Evolutionary conservation across 2,329 filamentous ascomycete genomes (phyloP).

Genomic region (Kalmusia sp.): DNA sequence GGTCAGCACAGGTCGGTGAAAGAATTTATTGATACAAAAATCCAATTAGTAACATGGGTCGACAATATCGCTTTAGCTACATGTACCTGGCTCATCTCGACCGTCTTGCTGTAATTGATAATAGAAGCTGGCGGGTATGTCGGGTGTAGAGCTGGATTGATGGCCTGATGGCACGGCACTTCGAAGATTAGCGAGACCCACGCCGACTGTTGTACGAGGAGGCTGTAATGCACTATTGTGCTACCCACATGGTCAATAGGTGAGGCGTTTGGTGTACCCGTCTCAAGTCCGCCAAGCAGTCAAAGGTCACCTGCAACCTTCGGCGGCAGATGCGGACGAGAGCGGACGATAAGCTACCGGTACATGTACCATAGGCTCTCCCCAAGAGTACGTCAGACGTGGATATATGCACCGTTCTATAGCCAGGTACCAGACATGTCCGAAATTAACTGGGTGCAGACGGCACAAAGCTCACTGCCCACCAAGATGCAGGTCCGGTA

Average conservation of each 20-base stretch:
- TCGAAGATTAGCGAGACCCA: not conserved
- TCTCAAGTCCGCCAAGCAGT: not conserved
- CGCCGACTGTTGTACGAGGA: not conserved
- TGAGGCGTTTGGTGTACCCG: not conserved
- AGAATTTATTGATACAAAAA: no score
- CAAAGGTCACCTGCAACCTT: no score
- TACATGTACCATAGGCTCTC: not conserved
- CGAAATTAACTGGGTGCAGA: slow-evolving; percentile 5
- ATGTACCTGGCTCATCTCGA: no score
- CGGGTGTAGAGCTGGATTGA: not conserved
- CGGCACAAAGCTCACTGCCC: not conserved
- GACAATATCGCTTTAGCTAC: no score
- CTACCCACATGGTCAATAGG: slow-evolving; percentile 1
- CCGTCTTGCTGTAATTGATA: no score
- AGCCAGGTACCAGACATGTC: not conserved
- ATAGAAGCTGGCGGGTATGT: no score
- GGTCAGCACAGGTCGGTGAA: no score
- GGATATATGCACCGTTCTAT: not conserved
- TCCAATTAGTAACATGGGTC: no score
- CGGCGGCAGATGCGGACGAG: not conserved
- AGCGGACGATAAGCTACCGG: not conserved
- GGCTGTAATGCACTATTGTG: not conserved
- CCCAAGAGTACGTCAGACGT: not conserved
- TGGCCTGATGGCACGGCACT: not conserved
- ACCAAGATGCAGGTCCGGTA: slow-evolving; percentile 1